Conservation (phyloP, 2,329 filamentous ascomycete species). For the Arthrobotrys pseudoclavata region DNA sequence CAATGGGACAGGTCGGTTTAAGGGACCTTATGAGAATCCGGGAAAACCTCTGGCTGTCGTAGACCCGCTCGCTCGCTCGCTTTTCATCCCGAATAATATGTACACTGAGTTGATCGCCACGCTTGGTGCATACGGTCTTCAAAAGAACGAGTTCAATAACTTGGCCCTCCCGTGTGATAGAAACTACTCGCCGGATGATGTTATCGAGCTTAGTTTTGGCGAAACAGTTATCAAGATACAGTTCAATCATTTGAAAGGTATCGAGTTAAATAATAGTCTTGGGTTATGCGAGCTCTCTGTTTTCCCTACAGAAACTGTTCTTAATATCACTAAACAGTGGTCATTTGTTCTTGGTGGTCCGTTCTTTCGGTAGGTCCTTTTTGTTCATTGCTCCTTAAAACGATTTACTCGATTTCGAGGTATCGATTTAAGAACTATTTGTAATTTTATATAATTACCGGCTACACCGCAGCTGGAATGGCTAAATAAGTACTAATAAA, state of each 20-base stretch:
- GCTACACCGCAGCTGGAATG: not conserved
- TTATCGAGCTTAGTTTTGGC: slow-evolving; percentile 3
- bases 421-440: not conserved
- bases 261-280: not conserved
- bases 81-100: slow-evolving; percentile 17
- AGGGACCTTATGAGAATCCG: not conserved
- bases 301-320: not conserved
- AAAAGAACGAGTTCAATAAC: not conserved
- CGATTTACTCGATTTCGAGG: too few species aligned
- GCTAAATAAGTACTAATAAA: not conserved
- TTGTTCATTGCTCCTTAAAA: not conserved
- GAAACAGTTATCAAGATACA: slow-evolving; percentile 5
- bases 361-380: slow-evolving; percentile 8
- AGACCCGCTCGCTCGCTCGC: slow-evolving; percentile 16
- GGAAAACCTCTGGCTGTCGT: slow-evolving; percentile 15
- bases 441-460: too few species aligned
- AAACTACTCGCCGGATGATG: not conserved
- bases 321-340: slow-evolving; percentile 7
- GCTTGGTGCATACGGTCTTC: slow-evolving; percentile 13
- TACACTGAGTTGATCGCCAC: not conserved
- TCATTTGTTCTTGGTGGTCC: slow-evolving; percentile 25
- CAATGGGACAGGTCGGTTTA: not conserved
- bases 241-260: slow-evolving; percentile 8
- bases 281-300: slow-evolving; percentile 3
- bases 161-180: slow-evolving; percentile 8